These are phyloP conservation scores for Clathrus columnatus DNA, from an alignment of 768 basidiomycete genomes.

Conservation along the genomic window DNA sequence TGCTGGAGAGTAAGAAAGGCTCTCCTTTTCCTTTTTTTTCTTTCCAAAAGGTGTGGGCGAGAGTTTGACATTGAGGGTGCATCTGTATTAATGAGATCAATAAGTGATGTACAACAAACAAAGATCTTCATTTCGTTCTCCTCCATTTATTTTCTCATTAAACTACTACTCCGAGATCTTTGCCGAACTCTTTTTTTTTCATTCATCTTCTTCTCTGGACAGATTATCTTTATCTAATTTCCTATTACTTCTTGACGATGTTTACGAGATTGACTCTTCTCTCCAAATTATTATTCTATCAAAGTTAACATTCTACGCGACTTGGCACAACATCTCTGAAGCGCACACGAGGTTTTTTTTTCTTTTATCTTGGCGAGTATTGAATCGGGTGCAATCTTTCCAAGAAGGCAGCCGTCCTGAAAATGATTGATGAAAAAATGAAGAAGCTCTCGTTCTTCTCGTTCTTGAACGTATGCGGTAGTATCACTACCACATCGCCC, in stretches of 20 bases:
- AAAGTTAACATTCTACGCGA: neutral
- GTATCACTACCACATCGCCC: too few relatives aligned
- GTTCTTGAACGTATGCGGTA: too few relatives aligned
- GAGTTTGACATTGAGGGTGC: neutral
- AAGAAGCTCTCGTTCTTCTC: too few relatives aligned
- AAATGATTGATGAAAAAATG: too few relatives aligned
- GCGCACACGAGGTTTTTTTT: too few relatives aligned
- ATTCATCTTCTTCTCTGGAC: neutral
- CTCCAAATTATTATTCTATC: neutral
- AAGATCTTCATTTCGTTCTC: neutral
- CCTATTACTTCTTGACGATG: neutral
- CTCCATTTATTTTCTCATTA: neutral
- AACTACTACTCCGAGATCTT: neutral
- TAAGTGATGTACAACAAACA: neutral
- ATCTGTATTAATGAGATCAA: neutral
- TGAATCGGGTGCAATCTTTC: too few relatives aligned
- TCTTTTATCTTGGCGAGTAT: too few relatives aligned
- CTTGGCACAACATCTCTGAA: neutral
- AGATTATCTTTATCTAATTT: neutral
- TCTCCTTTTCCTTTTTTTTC: neutral
- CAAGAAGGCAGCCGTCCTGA: too few relatives aligned
- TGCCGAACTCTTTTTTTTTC: neutral
- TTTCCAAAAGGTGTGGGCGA: neutral
- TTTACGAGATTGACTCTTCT: neutral
- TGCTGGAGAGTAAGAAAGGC: conserved; percentile 61